Conservation (phyloP, 768 basidiomycete species). For the Mycena chlorophos region DNA sequence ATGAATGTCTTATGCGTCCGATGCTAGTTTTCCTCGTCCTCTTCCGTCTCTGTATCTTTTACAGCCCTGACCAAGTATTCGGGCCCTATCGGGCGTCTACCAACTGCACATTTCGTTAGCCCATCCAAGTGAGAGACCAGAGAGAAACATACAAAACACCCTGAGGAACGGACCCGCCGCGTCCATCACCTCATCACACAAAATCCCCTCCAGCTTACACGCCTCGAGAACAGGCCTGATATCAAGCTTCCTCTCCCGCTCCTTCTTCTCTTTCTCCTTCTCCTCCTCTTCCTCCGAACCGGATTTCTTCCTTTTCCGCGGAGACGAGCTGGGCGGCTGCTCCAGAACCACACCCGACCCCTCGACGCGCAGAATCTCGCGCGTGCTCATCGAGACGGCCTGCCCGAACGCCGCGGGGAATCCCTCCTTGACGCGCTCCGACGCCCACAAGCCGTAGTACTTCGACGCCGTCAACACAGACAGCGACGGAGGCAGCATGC, state of each 20-base stretch:
- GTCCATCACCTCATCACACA: slow-evolving; percentile 6
- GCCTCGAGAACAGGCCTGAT: slow-evolving; percentile 7
- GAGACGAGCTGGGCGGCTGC: not conserved
- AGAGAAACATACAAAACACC: slow-evolving; percentile 12
- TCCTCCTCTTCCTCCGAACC: not conserved
- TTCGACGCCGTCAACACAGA: slow-evolving; percentile 22
- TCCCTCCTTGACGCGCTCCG: slow-evolving; percentile 13
- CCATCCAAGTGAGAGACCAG: not conserved
- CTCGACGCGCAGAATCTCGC: slow-evolving; percentile 15
- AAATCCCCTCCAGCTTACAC: slow-evolving; percentile 9
- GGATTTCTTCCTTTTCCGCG: not conserved
- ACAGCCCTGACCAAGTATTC: too few relatives aligned
- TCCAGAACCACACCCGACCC: slow-evolving; percentile 1
- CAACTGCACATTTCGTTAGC: slow-evolving; percentile 6
- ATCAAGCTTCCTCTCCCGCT: slow-evolving; percentile 1
- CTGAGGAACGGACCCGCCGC: slow-evolving; percentile 3
- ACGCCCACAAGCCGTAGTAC: slow-evolving; percentile 27
- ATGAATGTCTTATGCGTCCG: too few relatives aligned
- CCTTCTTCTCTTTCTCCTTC: not conserved
- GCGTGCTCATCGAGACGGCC: slow-evolving; percentile 14
- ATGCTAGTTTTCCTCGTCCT: too few relatives aligned
- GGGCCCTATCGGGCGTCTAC: not conserved
- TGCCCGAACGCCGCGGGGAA: slow-evolving; percentile 22
- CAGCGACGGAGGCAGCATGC: slow-evolving; percentile 24
- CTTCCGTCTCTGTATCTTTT: too few relatives aligned